These are phyloP conservation scores for Talaromyces sp. DNA, from an alignment of 2,329 filamentous ascomycete genomes.

Conservation along the genomic window DNA sequence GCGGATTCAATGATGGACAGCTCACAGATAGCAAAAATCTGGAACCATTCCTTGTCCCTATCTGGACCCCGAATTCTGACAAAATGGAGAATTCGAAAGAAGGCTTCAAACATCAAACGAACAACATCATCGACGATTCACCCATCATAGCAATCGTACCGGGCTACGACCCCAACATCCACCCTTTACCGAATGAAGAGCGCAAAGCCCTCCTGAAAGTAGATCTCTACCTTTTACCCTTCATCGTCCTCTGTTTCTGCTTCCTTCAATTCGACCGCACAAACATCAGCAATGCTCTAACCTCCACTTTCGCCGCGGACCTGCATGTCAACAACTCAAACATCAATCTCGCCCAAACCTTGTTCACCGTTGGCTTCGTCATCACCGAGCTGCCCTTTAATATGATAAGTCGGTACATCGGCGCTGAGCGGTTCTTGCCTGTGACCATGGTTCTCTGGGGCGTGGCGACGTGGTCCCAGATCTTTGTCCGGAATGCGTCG, in stretches of 20 bases:
- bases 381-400: conserved; percentile 30
- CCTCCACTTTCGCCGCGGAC: conserved; percentile 20
- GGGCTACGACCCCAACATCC: conserved; percentile 10
- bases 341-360: conserved; percentile 25
- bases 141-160: not conserved
- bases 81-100: conserved; percentile 1
- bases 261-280: conserved; percentile 27
- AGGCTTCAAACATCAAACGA: not conserved
- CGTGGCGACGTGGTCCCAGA: conserved; percentile 22
- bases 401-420: conserved; percentile 26
- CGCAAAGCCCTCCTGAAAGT: conserved; percentile 6
- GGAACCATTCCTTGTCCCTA: not conserved
- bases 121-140: not conserved
- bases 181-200: not conserved
- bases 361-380: conserved; percentile 28
- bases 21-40: not conserved
- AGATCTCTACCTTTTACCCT: conserved; percentile 20
- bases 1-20: not conserved
- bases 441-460: conserved; percentile 25
- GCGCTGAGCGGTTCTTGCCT: conserved; percentile 26
- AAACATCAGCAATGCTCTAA: conserved; percentile 25
- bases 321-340: conserved; percentile 23
- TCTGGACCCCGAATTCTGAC: not conserved
- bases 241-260: conserved; percentile 22
- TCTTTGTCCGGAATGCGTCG: conserved; percentile 25